Evolutionary conservation across 441 rosid genomes (phyloP).

Genomic region (Capsella rubella): DNA sequence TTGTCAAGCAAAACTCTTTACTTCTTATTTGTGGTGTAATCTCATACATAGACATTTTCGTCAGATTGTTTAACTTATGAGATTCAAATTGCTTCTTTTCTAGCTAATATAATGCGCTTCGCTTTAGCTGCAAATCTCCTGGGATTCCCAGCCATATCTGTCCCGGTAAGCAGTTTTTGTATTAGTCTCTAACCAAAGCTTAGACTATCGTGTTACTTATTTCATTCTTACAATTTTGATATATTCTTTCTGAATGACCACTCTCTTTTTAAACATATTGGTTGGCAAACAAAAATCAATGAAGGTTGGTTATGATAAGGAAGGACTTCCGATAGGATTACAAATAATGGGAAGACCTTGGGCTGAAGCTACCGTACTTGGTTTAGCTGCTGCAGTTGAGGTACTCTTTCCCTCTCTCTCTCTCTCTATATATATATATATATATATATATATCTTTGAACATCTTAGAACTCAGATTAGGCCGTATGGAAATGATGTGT

Average conservation of each 20-base stretch:
- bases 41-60: neutral
- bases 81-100: slow-evolving; percentile 17
- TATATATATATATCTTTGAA: slow-evolving; percentile 1
- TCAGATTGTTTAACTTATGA: slow-evolving; percentile 8
- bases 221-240: slow-evolving; percentile 8
- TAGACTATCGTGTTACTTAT: neutral
- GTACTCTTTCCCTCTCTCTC: slow-evolving; percentile 40
- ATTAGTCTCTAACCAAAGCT: neutral
- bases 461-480: neutral
- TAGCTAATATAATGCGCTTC: slow-evolving; percentile 85
- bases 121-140: slow-evolving; percentile 70
- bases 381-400: slow-evolving; percentile 78
- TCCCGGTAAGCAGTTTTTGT: slow-evolving; percentile 63
- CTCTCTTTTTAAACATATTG: slow-evolving; percentile 3
- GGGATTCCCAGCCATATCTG: slow-evolving; percentile 84
- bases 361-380: slow-evolving; percentile 82
- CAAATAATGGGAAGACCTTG: slow-evolving; percentile 85
- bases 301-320: slow-evolving; percentile 87
- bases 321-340: slow-evolving; percentile 88
- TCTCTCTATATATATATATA: too few species aligned
- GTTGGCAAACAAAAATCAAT: slow-evolving; percentile 8
- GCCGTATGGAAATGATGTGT: neutral
- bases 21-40: neutral
- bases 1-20: slow-evolving; percentile 22
- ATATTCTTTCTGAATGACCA: neutral